Evolutionary conservation across 1,139 yeast species (phyloP).

Genomic region (Protomyces pachydermus): DNA sequence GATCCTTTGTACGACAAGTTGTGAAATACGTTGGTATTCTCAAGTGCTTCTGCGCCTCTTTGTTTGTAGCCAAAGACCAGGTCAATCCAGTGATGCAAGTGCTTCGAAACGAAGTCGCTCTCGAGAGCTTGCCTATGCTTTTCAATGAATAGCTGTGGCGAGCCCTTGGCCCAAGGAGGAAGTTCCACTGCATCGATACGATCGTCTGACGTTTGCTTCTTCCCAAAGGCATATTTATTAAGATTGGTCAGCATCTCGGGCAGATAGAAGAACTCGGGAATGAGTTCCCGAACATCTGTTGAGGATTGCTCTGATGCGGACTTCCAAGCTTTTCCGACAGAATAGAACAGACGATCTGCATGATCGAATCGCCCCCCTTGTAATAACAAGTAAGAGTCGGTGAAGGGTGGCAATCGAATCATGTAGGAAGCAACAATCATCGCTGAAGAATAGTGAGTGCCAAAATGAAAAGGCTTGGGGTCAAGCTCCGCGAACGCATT

Average conservation of each 20-base stretch:
- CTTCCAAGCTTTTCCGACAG: constrained; percentile 67
- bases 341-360: constrained; percentile 72
- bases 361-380: constrained; percentile 88
- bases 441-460: constrained; percentile 87
- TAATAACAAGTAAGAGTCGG: constrained; percentile 64
- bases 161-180: constrained; percentile 79
- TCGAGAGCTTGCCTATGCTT: constrained; percentile 78
- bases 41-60: constrained; percentile 61
- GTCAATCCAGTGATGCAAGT: constrained; percentile 78
- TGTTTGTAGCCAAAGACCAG: constrained; percentile 75
- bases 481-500: constrained; percentile 56
- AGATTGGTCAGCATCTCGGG: constrained; percentile 68
- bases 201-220: constrained; percentile 54
- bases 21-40: constrained; percentile 68
- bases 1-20: constrained; percentile 79
- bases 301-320: constrained; percentile 74
- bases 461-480: constrained; percentile 80
- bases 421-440: constrained; percentile 81
- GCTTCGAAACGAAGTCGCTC: constrained; percentile 68
- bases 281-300: constrained; percentile 78
- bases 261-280: constrained; percentile 75
- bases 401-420: constrained; percentile 71
- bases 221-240: constrained; percentile 64
- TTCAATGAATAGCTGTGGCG: constrained; percentile 63
- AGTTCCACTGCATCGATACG: constrained; percentile 55